Base-by-base conservation (phyloP, 352 stramenopile genomes). In the Phytophthora pini region DNA sequence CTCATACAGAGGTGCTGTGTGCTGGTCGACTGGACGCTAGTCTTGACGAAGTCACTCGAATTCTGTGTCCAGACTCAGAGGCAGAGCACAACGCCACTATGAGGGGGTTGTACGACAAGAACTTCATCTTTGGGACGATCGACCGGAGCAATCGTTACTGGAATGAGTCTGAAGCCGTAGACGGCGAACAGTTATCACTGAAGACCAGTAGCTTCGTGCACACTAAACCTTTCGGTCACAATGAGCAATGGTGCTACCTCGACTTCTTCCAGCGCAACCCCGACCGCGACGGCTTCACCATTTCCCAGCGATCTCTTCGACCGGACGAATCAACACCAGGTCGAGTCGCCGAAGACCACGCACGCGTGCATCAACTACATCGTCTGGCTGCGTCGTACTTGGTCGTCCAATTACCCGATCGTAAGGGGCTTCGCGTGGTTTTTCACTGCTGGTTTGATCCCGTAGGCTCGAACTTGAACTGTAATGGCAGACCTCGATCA, bases 321-420 rank as follows among this genome's bases (percentile, higher is more conserved):
- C 53, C 63, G 0, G 5, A 11, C 5, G 57, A 70, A 36, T 17
- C 39, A 4, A 61, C 56, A 0, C 39, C 47, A 38, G 61, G 61
- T 6, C 34, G 56, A 10, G 22, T 74, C n/a, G 13, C 36, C 12
- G 34, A 10, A 20, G 34, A 58, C 4, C 47, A 63, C 17, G 56
- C 55, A 5, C 57, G 59, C 7, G 69, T 80, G 4, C 47, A 76
- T 15, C 72, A 80, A 38, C 36, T 80, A 2, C 72, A 78, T 41
- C 65, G 66, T 1, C 39, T 80, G 7, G 61, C 48, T 3, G 61
- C 56, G 1, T 61, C 53, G 17, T 76, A 71, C 26, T 55, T 65
- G 9, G 72, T 78, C 1, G 56, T 76, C 20, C 27, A 54, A 26
- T 53, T 77, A 12, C 72, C 72, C 0, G 38, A 54, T 10, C 47